These are phyloP conservation scores for Benincasa hispida DNA, from an alignment of 306 rosid species.

Conservation along the genomic window DNA sequence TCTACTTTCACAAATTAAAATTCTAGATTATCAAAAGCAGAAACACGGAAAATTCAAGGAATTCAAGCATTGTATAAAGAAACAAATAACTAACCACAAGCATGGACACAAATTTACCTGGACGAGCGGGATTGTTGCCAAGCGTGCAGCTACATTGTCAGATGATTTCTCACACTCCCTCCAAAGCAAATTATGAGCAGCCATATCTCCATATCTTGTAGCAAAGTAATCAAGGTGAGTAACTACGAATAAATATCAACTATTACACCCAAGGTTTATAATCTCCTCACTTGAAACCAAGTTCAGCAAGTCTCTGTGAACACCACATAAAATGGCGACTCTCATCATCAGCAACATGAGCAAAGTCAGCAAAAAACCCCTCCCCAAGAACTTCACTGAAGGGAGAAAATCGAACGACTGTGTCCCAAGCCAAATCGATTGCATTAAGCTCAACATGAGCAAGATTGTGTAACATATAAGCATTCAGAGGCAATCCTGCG, in stretches of 20 bases:
- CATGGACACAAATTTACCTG: constrained; percentile 34
- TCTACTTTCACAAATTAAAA: no score
- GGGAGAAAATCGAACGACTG: constrained; percentile 80
- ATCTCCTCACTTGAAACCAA: constrained; percentile 72
- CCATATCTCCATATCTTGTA: constrained; percentile 89
- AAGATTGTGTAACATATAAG: constrained; percentile 85
- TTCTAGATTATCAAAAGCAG: neutral
- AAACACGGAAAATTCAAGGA: neutral
- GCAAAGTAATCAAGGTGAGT: constrained; percentile 21
- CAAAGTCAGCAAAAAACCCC: constrained; percentile 81
- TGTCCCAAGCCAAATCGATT: constrained; percentile 93
- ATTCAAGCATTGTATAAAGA: neutral
- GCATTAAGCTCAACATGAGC: constrained; percentile 98
- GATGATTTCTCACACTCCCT: constrained; percentile 92
- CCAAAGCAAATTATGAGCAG: constrained; percentile 93
- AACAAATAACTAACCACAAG: neutral
- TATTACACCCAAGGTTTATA: constrained; percentile 3
- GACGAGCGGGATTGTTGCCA: constrained; percentile 82
- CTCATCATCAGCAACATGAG: constrained; percentile 94
- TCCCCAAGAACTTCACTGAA: constrained; percentile 65
- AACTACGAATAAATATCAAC: constrained; percentile 11
- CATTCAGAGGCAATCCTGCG: constrained; percentile 86
- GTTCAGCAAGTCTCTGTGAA: constrained; percentile 91
- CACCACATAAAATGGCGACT: constrained; percentile 93
- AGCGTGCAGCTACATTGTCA: constrained; percentile 77